These are phyloP conservation scores for Pyropia haitanensis DNA, from an alignment of 23 red algal genomes.

Conservation along the genomic window DNA sequence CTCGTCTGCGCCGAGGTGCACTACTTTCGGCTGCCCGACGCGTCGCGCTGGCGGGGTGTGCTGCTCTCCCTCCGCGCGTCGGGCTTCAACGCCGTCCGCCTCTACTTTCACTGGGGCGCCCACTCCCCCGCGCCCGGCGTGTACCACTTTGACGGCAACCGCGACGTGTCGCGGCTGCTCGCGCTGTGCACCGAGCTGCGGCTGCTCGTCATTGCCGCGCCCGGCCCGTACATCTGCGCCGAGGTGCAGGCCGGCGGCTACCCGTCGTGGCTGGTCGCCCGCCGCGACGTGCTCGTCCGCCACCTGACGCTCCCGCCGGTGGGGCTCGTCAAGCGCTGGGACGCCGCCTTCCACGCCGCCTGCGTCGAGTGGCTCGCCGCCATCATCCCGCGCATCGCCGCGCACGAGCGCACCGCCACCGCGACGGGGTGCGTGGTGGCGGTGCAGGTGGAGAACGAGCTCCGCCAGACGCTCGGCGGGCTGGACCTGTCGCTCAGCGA, in stretches of 20 bases:
- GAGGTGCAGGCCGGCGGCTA: constrained; percentile 85
- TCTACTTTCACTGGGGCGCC: constrained; percentile 89
- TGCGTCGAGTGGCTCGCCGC: constrained; percentile 36
- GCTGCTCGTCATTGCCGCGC: constrained; percentile 77
- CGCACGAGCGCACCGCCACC: constrained; percentile 57
- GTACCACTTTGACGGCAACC: constrained; percentile 65
- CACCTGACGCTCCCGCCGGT: constrained; percentile 51
- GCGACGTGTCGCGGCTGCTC: constrained; percentile 66
- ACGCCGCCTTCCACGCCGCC: constrained; percentile 51
- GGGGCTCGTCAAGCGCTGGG: constrained; percentile 68
- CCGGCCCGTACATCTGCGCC: constrained; percentile 88
- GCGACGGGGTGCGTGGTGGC: constrained; percentile 80
- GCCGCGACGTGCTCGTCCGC: constrained; percentile 59
- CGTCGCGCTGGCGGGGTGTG: constrained; percentile 40
- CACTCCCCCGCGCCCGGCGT: constrained; percentile 59
- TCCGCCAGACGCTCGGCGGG: constrained; percentile 47
- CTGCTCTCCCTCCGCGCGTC: constrained; percentile 32
- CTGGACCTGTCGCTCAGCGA: constrained; percentile 19
- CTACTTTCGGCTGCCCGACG: constrained; percentile 78
- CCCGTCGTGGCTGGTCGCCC: constrained; percentile 80
- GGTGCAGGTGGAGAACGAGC: constrained; percentile 89
- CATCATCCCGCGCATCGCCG: constrained; percentile 48
- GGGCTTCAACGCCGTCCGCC: constrained; percentile 77
- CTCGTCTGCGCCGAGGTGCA: constrained; percentile 83
- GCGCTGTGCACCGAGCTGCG: constrained; percentile 57